Conservation (phyloP, 768 basidiomycete species). For the Neoboletus magnificus region DNA sequence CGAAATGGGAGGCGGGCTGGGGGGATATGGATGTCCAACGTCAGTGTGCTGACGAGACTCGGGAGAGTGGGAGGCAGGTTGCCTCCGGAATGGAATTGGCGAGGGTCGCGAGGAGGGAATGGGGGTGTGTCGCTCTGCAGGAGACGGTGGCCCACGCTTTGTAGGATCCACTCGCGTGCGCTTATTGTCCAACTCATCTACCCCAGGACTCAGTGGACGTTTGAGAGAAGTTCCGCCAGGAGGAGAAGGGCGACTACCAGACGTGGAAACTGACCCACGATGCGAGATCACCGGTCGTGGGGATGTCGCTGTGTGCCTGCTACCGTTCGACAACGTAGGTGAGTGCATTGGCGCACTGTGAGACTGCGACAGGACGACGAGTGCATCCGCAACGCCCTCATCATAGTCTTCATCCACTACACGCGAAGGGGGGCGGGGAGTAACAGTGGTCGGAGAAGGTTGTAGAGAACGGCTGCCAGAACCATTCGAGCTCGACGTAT, state of each 20-base stretch:
- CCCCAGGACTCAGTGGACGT: conserved; percentile 64
- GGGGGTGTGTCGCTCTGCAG: conserved; percentile 52
- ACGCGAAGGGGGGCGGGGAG: conserved; percentile 59
- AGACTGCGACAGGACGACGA: conserved; percentile 64
- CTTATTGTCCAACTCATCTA: conserved; percentile 61
- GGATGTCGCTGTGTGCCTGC: conserved; percentile 47
- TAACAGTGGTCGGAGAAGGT: conserved; percentile 65
- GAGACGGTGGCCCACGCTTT: conserved; percentile 53
- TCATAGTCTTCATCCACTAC: conserved; percentile 92
- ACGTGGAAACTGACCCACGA: conserved; percentile 66
- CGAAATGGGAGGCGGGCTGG: conserved; percentile 52
- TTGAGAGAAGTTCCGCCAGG: conserved; percentile 52
- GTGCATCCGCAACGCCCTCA: conserved; percentile 82
- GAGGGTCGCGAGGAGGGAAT: conserved; percentile 62
- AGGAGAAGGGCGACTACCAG: conserved; percentile 62
- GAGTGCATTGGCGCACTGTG: conserved; percentile 42
- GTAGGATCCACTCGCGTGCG: conserved; percentile 56
- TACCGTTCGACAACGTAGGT: conserved; percentile 56
- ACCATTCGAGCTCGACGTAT: conserved; percentile 62
- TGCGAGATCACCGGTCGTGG: conserved; percentile 49
- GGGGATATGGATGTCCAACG: conserved; percentile 36
- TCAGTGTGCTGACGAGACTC: conserved; percentile 51
- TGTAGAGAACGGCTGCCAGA: conserved; percentile 63
- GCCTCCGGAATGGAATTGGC: conserved; percentile 70
- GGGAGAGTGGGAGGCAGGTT: conserved; percentile 66